Evolutionary conservation across 352 stramenopile species (phyloP), one percentile per base, ranked within the genome.

Genomic region (Saprolegnia diclina): DNA sequence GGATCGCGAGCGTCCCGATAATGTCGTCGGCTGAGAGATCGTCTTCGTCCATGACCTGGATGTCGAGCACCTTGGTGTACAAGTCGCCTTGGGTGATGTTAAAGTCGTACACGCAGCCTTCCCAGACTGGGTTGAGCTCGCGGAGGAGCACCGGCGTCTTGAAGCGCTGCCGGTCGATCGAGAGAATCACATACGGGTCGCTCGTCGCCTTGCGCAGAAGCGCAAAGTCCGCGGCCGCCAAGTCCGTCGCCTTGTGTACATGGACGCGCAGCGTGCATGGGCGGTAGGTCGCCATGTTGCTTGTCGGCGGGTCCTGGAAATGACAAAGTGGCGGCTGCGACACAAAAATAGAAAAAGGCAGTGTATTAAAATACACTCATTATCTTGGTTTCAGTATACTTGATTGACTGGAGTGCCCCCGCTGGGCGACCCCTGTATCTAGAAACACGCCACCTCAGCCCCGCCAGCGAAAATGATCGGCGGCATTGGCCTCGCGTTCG

Each of bases 51-150:
- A 55, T 54, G 37, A 66, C 57, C 32, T 66, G 57, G n/a, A 66
- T 42, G 26, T 66, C 57, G 18, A 66, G 42, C 24, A 66, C 57
- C 44, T 66, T 66, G 16, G 57, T 66, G 57, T 54, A 66, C 18
- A 66, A 22, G 26, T 66, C 57, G 37, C 57, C 57, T 11, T 66
- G 37, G 40, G 57, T 66, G 9, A 66, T 22, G 40, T 66, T 40
- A 21, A 66, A 66, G 37, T 66, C 57, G 22, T 54, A 66, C 4
- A 55, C 44, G 14, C 35, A 21, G 57, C 50, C 42, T 13, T 66
- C 22, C 57, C 57, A 66, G 37, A 55, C 44, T 7, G 57, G 57
- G 42, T 48, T 50, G 42, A 66, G 40, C 19, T 22, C 26, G 37
- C 50, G 48, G 40, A 42, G 21, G 7, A 66, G 26, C 22, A 66